A percentile compares a stretch with the other conserved stretches of the same genome.
phyloP scores from a whole-genome alignment of 2,329 filamentous ascomycete species.

The Aspergillus viridinutans region DNA sequence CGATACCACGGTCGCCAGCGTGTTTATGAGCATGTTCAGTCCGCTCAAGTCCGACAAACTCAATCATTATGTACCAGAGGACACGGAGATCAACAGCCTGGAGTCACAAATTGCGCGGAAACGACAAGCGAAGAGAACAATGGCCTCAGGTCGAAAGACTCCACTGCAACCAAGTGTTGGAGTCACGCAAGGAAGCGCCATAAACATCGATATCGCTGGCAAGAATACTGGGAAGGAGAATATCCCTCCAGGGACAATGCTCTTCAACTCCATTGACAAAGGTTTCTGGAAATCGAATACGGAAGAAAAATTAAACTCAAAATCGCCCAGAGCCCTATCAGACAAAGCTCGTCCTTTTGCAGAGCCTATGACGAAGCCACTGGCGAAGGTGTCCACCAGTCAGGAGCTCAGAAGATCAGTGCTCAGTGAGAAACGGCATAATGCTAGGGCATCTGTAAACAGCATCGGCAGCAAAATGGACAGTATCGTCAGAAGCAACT shows the following conservation, averaged over 20 bases:
- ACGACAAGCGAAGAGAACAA: slow-evolving; percentile 23
- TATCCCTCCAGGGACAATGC: slow-evolving; percentile 47
- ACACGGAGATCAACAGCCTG: slow-evolving; percentile 27
- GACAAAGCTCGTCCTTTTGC: not conserved
- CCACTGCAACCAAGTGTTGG: slow-evolving; percentile 46
- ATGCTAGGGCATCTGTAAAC: slow-evolving; percentile 1
- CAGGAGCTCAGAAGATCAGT: slow-evolving; percentile 3
- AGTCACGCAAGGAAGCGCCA: slow-evolving; percentile 38
- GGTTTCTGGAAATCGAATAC: slow-evolving; percentile 9
- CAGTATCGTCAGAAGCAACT: not conserved
- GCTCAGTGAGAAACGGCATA: slow-evolving; percentile 13
- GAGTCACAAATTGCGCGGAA: slow-evolving; percentile 33
- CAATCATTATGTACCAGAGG: slow-evolving; percentile 7
- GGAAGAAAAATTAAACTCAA: slow-evolving; percentile 24
- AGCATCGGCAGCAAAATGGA: not conserved
- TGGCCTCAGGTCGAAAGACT: slow-evolving; percentile 28
- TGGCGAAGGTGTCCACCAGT: slow-evolving; percentile 6
- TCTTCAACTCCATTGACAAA: slow-evolving; percentile 17
- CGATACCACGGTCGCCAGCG: slow-evolving; percentile 38
- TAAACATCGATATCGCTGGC: slow-evolving; percentile 46
- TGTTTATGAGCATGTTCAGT: slow-evolving; percentile 43
- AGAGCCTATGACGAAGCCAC: slow-evolving; percentile 1
- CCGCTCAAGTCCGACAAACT: slow-evolving; percentile 29
- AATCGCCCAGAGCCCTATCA: slow-evolving; percentile 1
- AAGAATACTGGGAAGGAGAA: slow-evolving; percentile 61